Evolutionary conservation across 225 moss, liverwort and hornwort genomes (phyloP), one percentile per base, ranked within the genome.

Genomic region (Rhytidiadelphus loreus): DNA sequence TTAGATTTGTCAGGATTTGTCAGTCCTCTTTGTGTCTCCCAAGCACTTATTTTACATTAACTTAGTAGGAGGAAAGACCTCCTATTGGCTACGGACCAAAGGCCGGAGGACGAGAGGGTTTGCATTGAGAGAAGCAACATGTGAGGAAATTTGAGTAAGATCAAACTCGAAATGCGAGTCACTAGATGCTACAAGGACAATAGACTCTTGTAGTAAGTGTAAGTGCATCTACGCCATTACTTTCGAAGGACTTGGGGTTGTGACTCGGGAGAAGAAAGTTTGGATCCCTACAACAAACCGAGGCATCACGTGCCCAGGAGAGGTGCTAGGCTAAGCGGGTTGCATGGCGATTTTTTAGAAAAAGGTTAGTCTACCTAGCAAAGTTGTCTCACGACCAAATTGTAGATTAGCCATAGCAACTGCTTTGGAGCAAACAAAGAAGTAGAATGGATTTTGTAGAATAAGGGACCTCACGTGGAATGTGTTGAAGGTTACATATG

Each of bases 201-300:
- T 74, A 48, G 32, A 32, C 7, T 74, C 19, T 32, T 74, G 19
- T 11, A 46, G 48, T 9, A 30, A n/a, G n/a, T 9, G 5, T 28
- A 29, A 72, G 44, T 16, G 11, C 9, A 44, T 29, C 1, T 3
- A 43, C 2, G 0, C 24, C 39, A 39, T 14, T 13, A 39, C 6
- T 72, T 28, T 72, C 17, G 32, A 20, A 48, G 32, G 17, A 0
- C 1, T 46, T 1, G 2, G 7, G 2, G 6, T 19, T 74, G 46
- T 11, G 3, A 11, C 1, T 1, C 1, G 0, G 0, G 6, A 44
- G 28, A 9, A 43, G 16, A 44, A 72, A 28, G 6, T 44, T 72
- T 0, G 0, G 6, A 72, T 16, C 28, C 2, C 9, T 1, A 28
- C 28, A 29, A 29, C 11, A 18, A 73, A 6, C 6, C 4, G 0